A percentile compares a stretch with the other conserved stretches of the same genome.
Conservation (phyloP, 2,329 filamentous ascomycete genomes). For the Hypomyces rosellus region DNA sequence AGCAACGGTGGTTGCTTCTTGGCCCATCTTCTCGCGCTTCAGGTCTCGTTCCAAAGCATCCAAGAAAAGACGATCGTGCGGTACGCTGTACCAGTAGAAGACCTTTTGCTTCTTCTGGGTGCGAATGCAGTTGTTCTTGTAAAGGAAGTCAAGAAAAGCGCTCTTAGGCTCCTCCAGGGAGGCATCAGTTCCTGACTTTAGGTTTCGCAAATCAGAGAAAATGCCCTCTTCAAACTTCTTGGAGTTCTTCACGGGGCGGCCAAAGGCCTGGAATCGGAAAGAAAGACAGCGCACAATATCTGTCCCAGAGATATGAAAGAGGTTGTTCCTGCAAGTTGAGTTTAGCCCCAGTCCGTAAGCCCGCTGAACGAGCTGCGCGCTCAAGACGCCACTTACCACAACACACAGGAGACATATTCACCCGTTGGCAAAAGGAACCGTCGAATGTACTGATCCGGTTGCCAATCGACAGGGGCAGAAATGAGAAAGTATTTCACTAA, state of each 20-base stretch:
- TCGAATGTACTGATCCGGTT: constrained; percentile 91
- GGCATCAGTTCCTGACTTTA: constrained; percentile 96
- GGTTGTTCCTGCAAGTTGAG: constrained; percentile 59
- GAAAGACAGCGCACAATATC: constrained; percentile 98
- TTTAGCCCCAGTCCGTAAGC: background rate
- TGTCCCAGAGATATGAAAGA: constrained; percentile 98
- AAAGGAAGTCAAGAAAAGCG: constrained; percentile 94
- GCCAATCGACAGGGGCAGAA: constrained; percentile 97
- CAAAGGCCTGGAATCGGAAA: constrained; percentile 97
- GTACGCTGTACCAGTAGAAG: constrained; percentile 99
- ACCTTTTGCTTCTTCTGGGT: constrained; percentile 99
- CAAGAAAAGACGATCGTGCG: constrained; percentile 93
- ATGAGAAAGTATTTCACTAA: constrained; percentile 99
- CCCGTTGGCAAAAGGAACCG: constrained; percentile 92
- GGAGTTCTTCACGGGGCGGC: constrained; percentile 96
- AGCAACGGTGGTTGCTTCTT: constrained; percentile 93
- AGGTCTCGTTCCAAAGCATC: constrained; percentile 95
- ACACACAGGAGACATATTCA: constrained; percentile 96
- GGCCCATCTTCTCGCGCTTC: constrained; percentile 99
- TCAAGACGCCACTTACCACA: constrained; percentile 54
- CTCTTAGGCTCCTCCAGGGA: constrained; percentile 98
- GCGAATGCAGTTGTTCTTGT: constrained; percentile 99
- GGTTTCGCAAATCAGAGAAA: constrained; percentile 95
- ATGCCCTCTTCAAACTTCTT: constrained; percentile 99
- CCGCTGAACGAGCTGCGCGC: background rate